Evolutionary conservation across 2,329 filamentous ascomycete species (phyloP).

Genomic region (Diaporthe eres): DNA sequence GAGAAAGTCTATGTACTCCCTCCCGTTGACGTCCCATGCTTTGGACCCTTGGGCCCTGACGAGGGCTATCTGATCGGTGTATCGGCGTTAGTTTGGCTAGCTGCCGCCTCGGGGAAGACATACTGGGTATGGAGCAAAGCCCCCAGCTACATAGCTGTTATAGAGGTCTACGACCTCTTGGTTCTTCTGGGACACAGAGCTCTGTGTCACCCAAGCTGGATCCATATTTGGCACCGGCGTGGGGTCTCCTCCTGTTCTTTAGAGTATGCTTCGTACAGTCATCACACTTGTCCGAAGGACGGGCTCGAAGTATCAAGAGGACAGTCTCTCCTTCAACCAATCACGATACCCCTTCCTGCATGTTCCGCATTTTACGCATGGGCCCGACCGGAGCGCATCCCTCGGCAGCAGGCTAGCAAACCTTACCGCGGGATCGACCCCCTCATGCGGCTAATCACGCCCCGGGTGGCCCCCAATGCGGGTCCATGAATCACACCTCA

Average conservation of each 20-base stretch:
- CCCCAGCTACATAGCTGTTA: constrained; percentile 17
- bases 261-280: not conserved
- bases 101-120: not conserved
- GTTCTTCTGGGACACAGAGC: not conserved
- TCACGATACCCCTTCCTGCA: not conserved
- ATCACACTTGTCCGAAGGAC: not conserved
- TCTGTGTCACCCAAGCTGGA: not conserved
- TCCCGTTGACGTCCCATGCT: constrained; percentile 37
- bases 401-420: constrained; percentile 17
- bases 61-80: constrained; percentile 13
- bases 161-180: not conserved
- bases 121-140: constrained; percentile 13
- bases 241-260: not conserved
- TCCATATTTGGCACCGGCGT: not conserved
- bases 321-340: not conserved
- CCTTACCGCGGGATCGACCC: constrained; percentile 4
- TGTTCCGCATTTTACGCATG: not conserved
- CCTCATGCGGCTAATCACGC: constrained; percentile 19
- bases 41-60: constrained; percentile 35
- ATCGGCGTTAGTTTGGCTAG: not conserved
- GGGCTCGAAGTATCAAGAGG: not conserved
- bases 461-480: not conserved
- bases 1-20: constrained; percentile 39
- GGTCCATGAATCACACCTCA: constrained; percentile 5
- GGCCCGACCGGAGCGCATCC: not conserved